Percentiles rank a stretch among this genome's conserved stretches.
Evolutionary conservation across 1,139 yeast genomes (phyloP).

Genomic region (Pichia sp.): DNA sequence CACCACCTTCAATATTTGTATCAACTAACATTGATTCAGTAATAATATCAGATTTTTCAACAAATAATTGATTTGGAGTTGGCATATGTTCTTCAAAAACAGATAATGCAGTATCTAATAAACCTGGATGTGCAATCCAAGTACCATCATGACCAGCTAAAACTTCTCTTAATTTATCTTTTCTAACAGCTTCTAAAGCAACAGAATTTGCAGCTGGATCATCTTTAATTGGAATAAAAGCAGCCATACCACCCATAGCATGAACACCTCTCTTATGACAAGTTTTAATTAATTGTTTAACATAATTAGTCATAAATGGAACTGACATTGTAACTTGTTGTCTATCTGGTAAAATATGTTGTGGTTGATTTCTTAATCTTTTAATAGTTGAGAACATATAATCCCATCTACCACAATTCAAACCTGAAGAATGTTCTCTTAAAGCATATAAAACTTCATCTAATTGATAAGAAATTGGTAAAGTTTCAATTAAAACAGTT

Average conservation of each 20-base stretch:
- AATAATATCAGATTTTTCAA: conserved; percentile 36
- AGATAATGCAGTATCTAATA: conserved; percentile 67
- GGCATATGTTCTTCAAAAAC: conserved; percentile 75
- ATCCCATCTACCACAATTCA: conserved; percentile 77
- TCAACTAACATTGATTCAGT: conserved; percentile 57
- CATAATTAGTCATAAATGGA: conserved; percentile 71
- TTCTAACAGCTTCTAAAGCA: conserved; percentile 61
- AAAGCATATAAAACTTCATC: conserved; percentile 65
- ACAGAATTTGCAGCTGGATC: conserved; percentile 53
- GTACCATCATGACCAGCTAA: conserved; percentile 78
- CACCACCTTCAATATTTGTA: conserved; percentile 56
- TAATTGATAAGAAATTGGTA: conserved; percentile 70
- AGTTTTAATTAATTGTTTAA: conserved; percentile 55
- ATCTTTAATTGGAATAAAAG: conserved; percentile 70
- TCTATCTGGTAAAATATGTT: conserved; percentile 62
- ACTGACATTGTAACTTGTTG: conserved; percentile 72
- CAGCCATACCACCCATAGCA: conserved; percentile 86
- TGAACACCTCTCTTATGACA: conserved; percentile 70
- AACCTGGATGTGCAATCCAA: conserved; percentile 85
- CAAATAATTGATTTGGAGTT: conserved; percentile 71
- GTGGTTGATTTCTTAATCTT: conserved; percentile 53
- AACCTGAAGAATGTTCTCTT: conserved; percentile 61
- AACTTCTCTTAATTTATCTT: conserved; percentile 68
- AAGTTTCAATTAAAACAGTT: conserved; percentile 63
- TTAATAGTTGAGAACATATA: conserved; percentile 66